Conservation (phyloP, 495 filamentous ascomycete genomes). For the Penicillium egyptiacum region DNA sequence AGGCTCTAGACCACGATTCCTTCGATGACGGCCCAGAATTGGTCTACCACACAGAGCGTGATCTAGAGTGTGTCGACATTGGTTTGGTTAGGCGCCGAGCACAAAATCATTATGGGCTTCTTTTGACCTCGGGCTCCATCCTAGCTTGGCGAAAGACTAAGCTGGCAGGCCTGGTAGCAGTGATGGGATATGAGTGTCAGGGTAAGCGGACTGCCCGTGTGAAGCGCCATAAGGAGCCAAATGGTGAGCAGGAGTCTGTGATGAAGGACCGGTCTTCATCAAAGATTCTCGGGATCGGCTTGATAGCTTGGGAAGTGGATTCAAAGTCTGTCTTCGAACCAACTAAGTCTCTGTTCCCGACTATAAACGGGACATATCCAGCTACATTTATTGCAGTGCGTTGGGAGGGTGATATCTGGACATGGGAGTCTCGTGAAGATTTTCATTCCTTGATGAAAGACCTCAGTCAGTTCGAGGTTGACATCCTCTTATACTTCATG, state of each 20-base stretch:
- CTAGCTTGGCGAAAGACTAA: constrained; percentile 4
- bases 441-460: neutral
- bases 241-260: constrained; percentile 1
- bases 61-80: constrained; percentile 1
- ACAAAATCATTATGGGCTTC: constrained; percentile 2
- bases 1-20: neutral
- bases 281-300: constrained; percentile 5
- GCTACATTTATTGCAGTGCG: constrained; percentile 2
- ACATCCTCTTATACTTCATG: constrained; percentile 2
- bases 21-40: neutral
- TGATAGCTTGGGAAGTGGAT: constrained; percentile 6
- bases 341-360: constrained; percentile 6
- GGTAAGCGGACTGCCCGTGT: constrained; percentile 2
- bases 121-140: constrained; percentile 1
- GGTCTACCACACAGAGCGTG: constrained; percentile 1
- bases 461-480: neutral
- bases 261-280: constrained; percentile 3
- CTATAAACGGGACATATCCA: neutral
- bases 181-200: neutral
- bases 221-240: constrained; percentile 2
- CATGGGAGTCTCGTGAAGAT: constrained; percentile 1
- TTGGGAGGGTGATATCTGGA: constrained; percentile 2
- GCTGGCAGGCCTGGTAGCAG: neutral
- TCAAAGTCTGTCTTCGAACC: constrained; percentile 5
- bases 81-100: neutral